Conservation (phyloP, 1,139 yeast species). For the Kodamaea anthophila region DNA sequence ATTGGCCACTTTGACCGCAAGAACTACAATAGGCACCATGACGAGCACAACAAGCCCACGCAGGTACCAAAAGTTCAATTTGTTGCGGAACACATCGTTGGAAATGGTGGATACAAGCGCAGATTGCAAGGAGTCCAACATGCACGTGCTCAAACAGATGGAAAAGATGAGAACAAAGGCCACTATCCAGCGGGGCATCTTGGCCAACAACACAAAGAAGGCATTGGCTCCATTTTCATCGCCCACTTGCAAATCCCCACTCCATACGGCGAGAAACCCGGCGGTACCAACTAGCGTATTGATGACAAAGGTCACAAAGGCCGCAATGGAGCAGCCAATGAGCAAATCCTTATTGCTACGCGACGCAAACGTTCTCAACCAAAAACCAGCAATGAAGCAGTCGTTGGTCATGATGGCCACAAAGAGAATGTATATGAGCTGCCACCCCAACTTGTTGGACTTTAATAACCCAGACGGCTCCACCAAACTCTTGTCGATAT, state of each 20-base stretch:
- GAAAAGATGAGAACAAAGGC: constrained; percentile 77
- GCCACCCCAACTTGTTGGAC: constrained; percentile 78
- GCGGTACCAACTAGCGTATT: constrained; percentile 73
- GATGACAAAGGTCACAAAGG: constrained; percentile 56
- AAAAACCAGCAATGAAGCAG: constrained; percentile 84
- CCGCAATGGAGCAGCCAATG: constrained; percentile 72
- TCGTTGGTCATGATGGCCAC: constrained; percentile 89
- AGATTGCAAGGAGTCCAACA: constrained; percentile 84
- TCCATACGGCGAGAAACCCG: constrained; percentile 89
- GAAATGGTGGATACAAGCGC: constrained; percentile 87
- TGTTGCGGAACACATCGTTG: constrained; percentile 83
- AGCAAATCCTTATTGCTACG: constrained; percentile 67
- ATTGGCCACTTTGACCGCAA: constrained; percentile 75
- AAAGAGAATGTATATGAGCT: constrained; percentile 72
- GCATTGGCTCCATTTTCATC: constrained; percentile 59
- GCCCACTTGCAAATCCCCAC: constrained; percentile 59
- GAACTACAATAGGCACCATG: constrained; percentile 79
- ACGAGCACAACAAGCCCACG: constrained; percentile 68
- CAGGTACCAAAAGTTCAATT: constrained; percentile 56
- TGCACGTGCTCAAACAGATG: constrained; percentile 73
- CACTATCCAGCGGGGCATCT: constrained; percentile 83
- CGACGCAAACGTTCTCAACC: constrained; percentile 93
- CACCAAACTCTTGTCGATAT: constrained; percentile 59
- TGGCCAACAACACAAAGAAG: constrained; percentile 60
- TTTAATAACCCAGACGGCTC: constrained; percentile 61